Evolutionary conservation across 371 early-diverging fungal genomes (phyloP).

Genomic region (Mortierella sp.): DNA sequence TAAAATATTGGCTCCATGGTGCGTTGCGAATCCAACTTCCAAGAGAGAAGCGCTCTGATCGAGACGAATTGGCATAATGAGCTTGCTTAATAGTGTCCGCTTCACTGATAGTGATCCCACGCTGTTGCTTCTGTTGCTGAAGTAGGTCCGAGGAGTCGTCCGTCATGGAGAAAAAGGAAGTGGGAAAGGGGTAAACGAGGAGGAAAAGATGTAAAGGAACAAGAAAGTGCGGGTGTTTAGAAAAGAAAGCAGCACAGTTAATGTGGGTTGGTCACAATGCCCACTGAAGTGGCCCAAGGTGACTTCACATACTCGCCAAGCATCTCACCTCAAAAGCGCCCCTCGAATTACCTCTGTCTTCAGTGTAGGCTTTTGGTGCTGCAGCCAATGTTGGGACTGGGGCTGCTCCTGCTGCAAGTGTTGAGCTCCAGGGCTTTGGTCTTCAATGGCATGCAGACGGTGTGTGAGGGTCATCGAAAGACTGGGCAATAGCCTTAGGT

Average conservation of each 20-base stretch:
- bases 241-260: not conserved
- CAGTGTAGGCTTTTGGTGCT: not conserved
- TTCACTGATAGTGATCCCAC: too few species aligned
- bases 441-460: too few species aligned
- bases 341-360: not conserved
- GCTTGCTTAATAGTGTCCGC: not conserved
- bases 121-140: too few species aligned
- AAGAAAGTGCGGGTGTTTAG: not conserved
- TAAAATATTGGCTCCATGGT: constrained; percentile 49
- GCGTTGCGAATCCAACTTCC: constrained; percentile 43
- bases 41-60: constrained; percentile 23
- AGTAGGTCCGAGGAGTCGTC: too few species aligned
- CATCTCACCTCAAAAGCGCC: not conserved
- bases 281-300: not conserved
- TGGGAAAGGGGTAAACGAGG: too few species aligned
- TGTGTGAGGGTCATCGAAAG: too few species aligned
- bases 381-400: not conserved
- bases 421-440: not conserved
- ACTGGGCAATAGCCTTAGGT: too few species aligned
- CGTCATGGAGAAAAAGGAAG: too few species aligned
- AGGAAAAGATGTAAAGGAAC: not conserved
- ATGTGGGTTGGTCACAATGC: not conserved
- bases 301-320: not conserved
- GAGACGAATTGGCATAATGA: not conserved
- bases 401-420: not conserved